Percentiles rank a stretch among this genome's conserved stretches.
These are phyloP conservation scores for Fibroporia radiculosa DNA, from an alignment of 768 basidiomycete genomes.

Conservation along the genomic window DNA sequence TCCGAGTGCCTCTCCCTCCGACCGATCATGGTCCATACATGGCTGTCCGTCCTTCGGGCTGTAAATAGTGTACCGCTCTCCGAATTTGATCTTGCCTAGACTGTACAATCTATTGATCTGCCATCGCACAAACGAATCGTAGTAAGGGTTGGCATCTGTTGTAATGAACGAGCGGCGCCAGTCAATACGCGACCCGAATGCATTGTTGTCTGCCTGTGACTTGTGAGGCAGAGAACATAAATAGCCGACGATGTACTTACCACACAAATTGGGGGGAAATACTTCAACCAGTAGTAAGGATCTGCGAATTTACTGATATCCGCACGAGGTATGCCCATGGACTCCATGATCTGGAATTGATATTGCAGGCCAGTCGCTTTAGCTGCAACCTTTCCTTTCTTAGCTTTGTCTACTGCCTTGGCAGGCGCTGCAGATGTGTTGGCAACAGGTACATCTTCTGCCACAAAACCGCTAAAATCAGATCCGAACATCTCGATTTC, in stretches of 20 bases:
- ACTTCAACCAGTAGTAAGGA: slow-evolving; percentile 84
- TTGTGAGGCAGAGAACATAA: not conserved
- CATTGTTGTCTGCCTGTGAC: slow-evolving; percentile 59
- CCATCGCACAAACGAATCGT: slow-evolving; percentile 96
- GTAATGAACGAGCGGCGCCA: slow-evolving; percentile 95
- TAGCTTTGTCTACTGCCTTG: slow-evolving; percentile 64
- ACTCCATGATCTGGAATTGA: slow-evolving; percentile 99
- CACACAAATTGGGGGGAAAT: slow-evolving; percentile 94
- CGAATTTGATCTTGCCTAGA: slow-evolving; percentile 93
- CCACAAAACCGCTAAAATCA: slow-evolving; percentile 70
- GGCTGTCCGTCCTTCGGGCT: slow-evolving; percentile 98
- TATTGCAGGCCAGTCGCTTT: slow-evolving; percentile 92
- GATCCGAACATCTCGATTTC: slow-evolving; percentile 95
- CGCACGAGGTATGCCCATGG: slow-evolving; percentile 76
- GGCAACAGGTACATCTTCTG: slow-evolving; percentile 33
- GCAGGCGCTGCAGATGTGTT: slow-evolving; percentile 33
- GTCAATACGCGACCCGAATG: slow-evolving; percentile 92
- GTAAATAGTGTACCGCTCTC: slow-evolving; percentile 97
- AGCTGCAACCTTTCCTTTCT: slow-evolving; percentile 90
- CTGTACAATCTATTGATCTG: slow-evolving; percentile 89
- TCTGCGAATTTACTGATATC: slow-evolving; percentile 98
- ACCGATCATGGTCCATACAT: slow-evolving; percentile 99
- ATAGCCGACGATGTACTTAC: slow-evolving; percentile 31
- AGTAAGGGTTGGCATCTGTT: slow-evolving; percentile 94
- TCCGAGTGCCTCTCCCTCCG: slow-evolving; percentile 88